Evolutionary conservation across 2,329 filamentous ascomycete species (phyloP).

Genomic region (Exophiala spinifera): DNA sequence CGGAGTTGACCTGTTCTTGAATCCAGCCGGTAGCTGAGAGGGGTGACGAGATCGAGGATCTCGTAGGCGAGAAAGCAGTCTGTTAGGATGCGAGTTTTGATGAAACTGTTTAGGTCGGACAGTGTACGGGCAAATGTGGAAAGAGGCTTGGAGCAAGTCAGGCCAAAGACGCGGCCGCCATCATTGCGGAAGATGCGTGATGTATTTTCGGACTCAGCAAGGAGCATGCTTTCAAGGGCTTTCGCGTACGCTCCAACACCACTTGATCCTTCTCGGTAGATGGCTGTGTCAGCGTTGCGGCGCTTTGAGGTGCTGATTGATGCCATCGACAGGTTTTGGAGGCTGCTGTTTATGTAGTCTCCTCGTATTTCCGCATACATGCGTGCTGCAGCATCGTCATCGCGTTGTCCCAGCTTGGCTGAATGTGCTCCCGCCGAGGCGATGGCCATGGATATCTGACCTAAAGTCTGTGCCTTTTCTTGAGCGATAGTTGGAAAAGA

Average conservation of each 20-base stretch:
- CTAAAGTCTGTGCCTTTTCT: slow-evolving; percentile 71
- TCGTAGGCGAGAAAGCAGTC: slow-evolving; percentile 96
- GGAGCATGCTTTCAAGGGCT: slow-evolving; percentile 80
- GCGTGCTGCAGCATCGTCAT: slow-evolving; percentile 69
- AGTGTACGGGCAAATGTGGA: slow-evolving; percentile 81
- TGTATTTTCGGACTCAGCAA: slow-evolving; percentile 87
- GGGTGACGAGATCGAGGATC: slow-evolving; percentile 84
- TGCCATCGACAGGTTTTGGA: slow-evolving; percentile 83
- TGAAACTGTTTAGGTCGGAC: slow-evolving; percentile 83
- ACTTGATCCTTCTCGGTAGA: slow-evolving; percentile 85
- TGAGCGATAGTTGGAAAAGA: slow-evolving; percentile 78
- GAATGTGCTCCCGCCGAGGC: slow-evolving; percentile 56
- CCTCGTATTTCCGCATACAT: slow-evolving; percentile 85
- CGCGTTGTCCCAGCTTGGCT: slow-evolving; percentile 46
- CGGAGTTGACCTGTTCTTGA: slow-evolving; percentile 83
- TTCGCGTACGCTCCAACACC: slow-evolving; percentile 86
- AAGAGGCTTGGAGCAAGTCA: slow-evolving; percentile 74
- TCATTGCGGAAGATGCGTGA: slow-evolving; percentile 84
- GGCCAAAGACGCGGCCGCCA: slow-evolving; percentile 74
- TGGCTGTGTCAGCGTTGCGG: slow-evolving; percentile 64
- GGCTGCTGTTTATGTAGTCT: slow-evolving; percentile 75
- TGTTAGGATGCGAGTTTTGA: slow-evolving; percentile 78
- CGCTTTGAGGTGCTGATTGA: slow-evolving; percentile 80
- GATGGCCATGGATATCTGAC: slow-evolving; percentile 77
- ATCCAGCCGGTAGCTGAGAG: slow-evolving; percentile 75